Evolutionary conservation across 1,284 basidiomycete species (phyloP), one percentile per base, ranked within the genome.

Genomic region (Naganishia cerealis): DNA sequence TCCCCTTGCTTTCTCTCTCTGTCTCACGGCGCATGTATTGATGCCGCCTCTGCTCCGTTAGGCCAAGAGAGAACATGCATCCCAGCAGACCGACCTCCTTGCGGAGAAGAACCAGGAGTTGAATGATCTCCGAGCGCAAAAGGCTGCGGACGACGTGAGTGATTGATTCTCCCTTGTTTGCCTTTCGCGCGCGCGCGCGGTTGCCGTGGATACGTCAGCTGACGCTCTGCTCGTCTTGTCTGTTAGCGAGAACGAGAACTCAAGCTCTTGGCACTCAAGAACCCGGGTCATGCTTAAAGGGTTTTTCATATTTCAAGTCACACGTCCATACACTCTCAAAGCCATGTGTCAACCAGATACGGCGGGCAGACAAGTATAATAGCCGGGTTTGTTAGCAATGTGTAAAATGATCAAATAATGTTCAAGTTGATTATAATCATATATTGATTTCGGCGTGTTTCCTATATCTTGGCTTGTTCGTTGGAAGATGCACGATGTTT

Each of bases 141-240:
- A 82, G 76, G 81, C 80, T 24, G 80, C 80, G 5, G 82, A 82
- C 71, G 82, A 82, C 71, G 78, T 81, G 74, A 78, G 79, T 78
- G 4, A 0, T 33, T 48, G 38, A 56, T 10, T 10, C 39, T n/a
- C 40, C n/a, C 36, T 39, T 42, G 39, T 43, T 43, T 24, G 18
- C 29, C 29, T 33, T 33, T 2, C 29, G 29, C 3, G 2, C 6
- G 29, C 29, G 29, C 3, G 2, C 6, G 29, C 29, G 29, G 29
- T 33, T 33, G 29, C 29, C 3, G 29, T 33, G 16, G 29, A 33
- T 33, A 33, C 3, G 29, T 33, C 29, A 33, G 29, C 29, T 33
- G 29, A 33, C 29, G 29, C 29, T 33, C 29, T 33, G 29, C 29
- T 33, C 29, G 29, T 33, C 29, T 3, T 39, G 52, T 65, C 24